Percentiles rank a stretch among this genome's conserved stretches.
Conservation (phyloP, 345 rosid species). For the Clarkia xantiana region DNA sequence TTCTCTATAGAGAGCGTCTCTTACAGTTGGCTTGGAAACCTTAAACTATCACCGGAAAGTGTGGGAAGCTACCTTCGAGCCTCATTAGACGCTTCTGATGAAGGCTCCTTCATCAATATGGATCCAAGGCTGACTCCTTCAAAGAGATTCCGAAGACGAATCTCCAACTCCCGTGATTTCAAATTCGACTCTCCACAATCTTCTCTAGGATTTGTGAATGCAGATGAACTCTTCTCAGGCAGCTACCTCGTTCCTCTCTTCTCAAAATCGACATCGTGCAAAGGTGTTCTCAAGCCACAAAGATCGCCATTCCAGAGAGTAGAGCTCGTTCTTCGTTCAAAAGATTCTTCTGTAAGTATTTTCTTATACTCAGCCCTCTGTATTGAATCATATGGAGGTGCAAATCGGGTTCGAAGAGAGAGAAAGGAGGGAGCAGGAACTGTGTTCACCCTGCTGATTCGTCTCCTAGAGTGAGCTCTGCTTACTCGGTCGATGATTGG, state of each 20-base stretch:
- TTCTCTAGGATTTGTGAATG: conserved; percentile 38
- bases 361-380: conserved; percentile 59
- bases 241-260: conserved; percentile 64
- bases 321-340: conserved; percentile 31
- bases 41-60: conserved; percentile 48
- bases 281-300: conserved; percentile 15
- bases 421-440: conserved; percentile 23
- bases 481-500: conserved; percentile 50
- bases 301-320: conserved; percentile 9
- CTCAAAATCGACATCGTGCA: conserved; percentile 23
- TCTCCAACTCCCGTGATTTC: conserved; percentile 40
- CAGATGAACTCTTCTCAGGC: conserved; percentile 73
- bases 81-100: conserved; percentile 50
- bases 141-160: conserved; percentile 58
- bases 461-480: conserved; percentile 59
- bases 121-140: conserved; percentile 91
- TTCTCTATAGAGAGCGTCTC: conserved; percentile 89
- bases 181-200: conserved; percentile 60
- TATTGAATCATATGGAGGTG: conserved; percentile 36
- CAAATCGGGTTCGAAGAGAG: conserved; percentile 23
- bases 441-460: conserved; percentile 43
- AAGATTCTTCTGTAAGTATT: conserved; percentile 45
- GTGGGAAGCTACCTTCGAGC: conserved; percentile 29
- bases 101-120: conserved; percentile 84
- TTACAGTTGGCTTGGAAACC: conserved; percentile 74